A percentile compares a stretch with the other conserved stretches of the same genome.
Evolutionary conservation across 164 flowering plant species (phyloP).

Genomic region (Liquidambar formosana): DNA sequence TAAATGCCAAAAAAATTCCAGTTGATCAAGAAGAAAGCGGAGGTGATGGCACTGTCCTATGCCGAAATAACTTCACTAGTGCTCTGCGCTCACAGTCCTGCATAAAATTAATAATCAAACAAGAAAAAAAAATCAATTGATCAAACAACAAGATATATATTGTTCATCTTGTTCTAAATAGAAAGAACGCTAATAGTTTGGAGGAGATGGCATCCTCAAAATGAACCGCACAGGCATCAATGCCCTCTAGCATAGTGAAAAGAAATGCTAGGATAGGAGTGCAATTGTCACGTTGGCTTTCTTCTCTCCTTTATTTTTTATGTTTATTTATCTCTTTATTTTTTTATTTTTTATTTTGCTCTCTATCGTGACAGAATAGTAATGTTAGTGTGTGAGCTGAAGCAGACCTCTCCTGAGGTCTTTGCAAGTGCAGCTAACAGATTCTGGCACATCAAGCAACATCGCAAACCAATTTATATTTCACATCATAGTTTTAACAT

Average conservation of each 20-base stretch:
- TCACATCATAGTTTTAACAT: not conserved
- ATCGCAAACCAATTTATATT: not conserved
- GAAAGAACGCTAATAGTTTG: not conserved
- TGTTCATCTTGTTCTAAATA: not conserved
- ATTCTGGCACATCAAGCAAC: not conserved
- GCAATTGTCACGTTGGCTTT: no score
- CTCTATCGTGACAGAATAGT: not conserved
- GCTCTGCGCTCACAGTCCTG: constrained; percentile 98
- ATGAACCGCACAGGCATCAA: no score
- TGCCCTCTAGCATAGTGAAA: no score
- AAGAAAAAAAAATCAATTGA: not conserved
- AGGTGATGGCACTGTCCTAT: constrained; percentile 39
- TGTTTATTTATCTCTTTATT: no score
- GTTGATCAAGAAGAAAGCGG: constrained; percentile 24
- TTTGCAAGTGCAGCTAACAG: not conserved
- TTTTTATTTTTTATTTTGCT: no score
- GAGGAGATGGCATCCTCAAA: no score
- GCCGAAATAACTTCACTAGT: constrained; percentile 69
- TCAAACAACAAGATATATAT: not conserved
- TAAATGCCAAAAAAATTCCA: not conserved
- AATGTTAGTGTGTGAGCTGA: not conserved
- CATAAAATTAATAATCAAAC: constrained; percentile 7
- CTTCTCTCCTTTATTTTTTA: no score
- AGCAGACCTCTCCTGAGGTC: not conserved
- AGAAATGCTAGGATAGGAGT: no score